These are phyloP conservation scores for Galium porrigens DNA, from an alignment of 305 asterid species.

Conservation along the genomic window DNA sequence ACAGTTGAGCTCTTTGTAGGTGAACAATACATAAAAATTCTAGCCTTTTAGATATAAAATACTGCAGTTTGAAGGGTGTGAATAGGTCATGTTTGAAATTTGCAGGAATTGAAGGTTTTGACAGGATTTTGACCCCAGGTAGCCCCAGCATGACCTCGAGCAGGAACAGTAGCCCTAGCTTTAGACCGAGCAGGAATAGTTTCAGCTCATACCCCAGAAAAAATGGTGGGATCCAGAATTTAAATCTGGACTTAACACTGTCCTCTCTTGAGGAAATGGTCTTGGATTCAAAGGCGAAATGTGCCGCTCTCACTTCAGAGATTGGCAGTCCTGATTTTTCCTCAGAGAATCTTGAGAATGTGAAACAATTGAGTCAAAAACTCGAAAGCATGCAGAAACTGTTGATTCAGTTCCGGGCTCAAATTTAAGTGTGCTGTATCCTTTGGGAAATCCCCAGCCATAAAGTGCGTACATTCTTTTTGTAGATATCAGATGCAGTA, in stretches of 20 bases:
- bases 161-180: constrained; percentile 14
- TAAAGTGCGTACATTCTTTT: constrained; percentile 21
- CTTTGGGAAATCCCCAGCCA: constrained; percentile 14
- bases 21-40: neutral
- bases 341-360: constrained; percentile 26
- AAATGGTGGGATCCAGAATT: constrained; percentile 19
- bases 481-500: constrained; percentile 28
- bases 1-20: neutral
- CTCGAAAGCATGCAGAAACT: constrained; percentile 67
- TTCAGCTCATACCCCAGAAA: constrained; percentile 24
- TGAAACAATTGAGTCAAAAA: constrained; percentile 51
- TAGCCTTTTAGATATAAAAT: neutral
- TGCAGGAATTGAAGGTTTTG: constrained; percentile 66
- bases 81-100: constrained; percentile 1
- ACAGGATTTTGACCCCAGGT: constrained; percentile 52
- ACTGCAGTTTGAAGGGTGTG: neutral
- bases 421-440: constrained; percentile 19
- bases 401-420: constrained; percentile 43
- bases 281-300: constrained; percentile 45
- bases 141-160: constrained; percentile 39
- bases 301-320: constrained; percentile 53
- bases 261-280: constrained; percentile 64
- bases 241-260: constrained; percentile 42
- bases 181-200: constrained; percentile 25
- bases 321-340: constrained; percentile 36